These are phyloP conservation scores for Sedum album DNA, from an alignment of 164 flowering plant species.

Conservation along the genomic window DNA sequence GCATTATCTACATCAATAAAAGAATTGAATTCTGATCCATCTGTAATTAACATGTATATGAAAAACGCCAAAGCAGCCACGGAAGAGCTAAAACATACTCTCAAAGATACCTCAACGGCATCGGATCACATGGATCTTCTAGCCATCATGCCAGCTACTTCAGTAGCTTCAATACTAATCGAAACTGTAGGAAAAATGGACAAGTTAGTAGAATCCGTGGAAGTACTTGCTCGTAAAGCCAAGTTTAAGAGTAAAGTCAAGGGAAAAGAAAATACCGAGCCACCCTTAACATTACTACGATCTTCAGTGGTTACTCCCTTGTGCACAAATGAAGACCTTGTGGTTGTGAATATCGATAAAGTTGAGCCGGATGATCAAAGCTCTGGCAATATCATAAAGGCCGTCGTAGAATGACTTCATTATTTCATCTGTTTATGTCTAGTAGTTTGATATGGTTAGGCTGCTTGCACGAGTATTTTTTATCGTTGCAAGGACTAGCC, in stretches of 20 bases:
- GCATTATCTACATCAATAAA: slow-evolving; percentile 32
- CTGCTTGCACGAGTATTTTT: too few relatives aligned
- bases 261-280: not conserved
- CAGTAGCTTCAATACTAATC: slow-evolving; percentile 31
- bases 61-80: too few relatives aligned
- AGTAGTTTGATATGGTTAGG: too few relatives aligned
- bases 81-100: slow-evolving; percentile 22
- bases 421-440: too few relatives aligned
- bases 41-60: slow-evolving; percentile 16
- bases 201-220: slow-evolving; percentile 22
- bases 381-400: too few relatives aligned
- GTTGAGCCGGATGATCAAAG: too few relatives aligned
- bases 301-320: too few relatives aligned
- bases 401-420: too few relatives aligned
- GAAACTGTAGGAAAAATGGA: slow-evolving; percentile 30
- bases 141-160: slow-evolving; percentile 24
- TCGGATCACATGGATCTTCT: slow-evolving; percentile 17
- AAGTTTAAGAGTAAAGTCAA: slow-evolving; percentile 26
- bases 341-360: too few relatives aligned
- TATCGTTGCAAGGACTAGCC: too few relatives aligned
- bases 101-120: slow-evolving; percentile 13
- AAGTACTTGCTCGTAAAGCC: slow-evolving; percentile 29
- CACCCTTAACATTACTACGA: too few relatives aligned
- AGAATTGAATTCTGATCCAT: slow-evolving; percentile 23
- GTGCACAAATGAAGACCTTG: too few relatives aligned